phyloP scores from a whole-genome alignment of 1,284 basidiomycete species.

The Thelephora terrestris region DNA sequence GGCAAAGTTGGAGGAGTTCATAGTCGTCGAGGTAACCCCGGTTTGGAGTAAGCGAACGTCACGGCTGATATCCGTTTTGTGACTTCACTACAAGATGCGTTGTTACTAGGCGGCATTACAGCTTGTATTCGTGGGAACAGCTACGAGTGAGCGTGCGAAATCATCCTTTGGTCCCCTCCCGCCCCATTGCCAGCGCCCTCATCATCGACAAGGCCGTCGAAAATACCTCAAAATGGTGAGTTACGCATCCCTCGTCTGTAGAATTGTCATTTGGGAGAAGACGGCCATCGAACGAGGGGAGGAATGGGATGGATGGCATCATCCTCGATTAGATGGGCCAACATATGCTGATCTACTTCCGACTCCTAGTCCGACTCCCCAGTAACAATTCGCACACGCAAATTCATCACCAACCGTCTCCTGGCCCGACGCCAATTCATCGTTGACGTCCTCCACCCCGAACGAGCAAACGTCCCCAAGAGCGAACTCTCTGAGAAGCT shows the following conservation, averaged over 20 bases:
- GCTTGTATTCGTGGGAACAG: too few species aligned
- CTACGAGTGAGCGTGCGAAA: neutral
- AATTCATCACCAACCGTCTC: conserved; percentile 99
- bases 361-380: conserved; percentile 65
- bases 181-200: too few species aligned
- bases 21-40: conserved; percentile 4
- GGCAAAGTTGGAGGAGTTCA: conserved; percentile 24
- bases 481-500: conserved; percentile 92
- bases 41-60: too few species aligned
- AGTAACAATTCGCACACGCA: conserved; percentile 95
- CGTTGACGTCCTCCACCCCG: conserved; percentile 93
- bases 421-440: conserved; percentile 90
- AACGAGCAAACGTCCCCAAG: conserved; percentile 91
- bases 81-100: too few species aligned
- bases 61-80: too few species aligned
- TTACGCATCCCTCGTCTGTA: neutral
- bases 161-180: conserved; percentile 4
- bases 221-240: conserved; percentile 13
- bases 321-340: conserved; percentile 22
- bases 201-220: neutral
- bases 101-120: too few species aligned
- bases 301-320: conserved; percentile 25
- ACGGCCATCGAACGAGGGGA: conserved; percentile 6
- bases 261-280: neutral
- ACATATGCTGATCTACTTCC: conserved; percentile 14